phyloP scores from a whole-genome alignment of 139 green algal genomes.

The Marvania coccoides region DNA sequence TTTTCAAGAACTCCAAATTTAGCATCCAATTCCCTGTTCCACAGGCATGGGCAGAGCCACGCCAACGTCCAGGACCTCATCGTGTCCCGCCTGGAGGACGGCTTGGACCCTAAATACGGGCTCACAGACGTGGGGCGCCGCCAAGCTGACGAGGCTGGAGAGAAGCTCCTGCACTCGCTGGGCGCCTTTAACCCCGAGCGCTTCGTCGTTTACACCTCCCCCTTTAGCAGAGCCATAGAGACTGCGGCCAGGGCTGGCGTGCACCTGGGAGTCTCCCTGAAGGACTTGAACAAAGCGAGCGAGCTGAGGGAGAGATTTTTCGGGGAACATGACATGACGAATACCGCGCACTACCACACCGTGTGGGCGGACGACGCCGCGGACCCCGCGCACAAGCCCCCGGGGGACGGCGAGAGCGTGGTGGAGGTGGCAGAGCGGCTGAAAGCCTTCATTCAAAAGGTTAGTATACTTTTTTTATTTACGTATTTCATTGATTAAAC shows the following conservation, averaged over 20 bases:
- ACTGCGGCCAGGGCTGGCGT: constrained; percentile 21
- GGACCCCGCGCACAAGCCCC: constrained; percentile 1
- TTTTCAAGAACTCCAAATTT: constrained; percentile 28
- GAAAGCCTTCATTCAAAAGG: constrained; percentile 19
- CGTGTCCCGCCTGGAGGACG: constrained; percentile 30
- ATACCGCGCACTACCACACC: constrained; percentile 26
- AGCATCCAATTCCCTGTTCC: neutral
- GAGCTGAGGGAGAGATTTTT: constrained; percentile 49
- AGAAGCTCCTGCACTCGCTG: neutral
- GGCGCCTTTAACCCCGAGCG: neutral
- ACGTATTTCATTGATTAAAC: neutral
- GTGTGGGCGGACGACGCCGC: constrained; percentile 40
- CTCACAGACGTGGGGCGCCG: constrained; percentile 27
- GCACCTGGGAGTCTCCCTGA: neutral
- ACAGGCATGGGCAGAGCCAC: neutral
- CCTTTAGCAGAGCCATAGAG: constrained; percentile 41
- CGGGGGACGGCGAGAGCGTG: constrained; percentile 46
- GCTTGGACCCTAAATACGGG: constrained; percentile 21
- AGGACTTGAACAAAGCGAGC: neutral
- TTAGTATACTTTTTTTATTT: no score
- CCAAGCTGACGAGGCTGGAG: constrained; percentile 37
- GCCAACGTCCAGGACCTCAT: neutral
- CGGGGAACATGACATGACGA: constrained; percentile 32
- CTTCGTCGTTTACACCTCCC: constrained; percentile 29
- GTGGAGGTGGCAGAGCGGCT: constrained; percentile 33